Evolutionary conservation across 306 rosid species (phyloP).

Genomic region (Trifolium dubium): DNA sequence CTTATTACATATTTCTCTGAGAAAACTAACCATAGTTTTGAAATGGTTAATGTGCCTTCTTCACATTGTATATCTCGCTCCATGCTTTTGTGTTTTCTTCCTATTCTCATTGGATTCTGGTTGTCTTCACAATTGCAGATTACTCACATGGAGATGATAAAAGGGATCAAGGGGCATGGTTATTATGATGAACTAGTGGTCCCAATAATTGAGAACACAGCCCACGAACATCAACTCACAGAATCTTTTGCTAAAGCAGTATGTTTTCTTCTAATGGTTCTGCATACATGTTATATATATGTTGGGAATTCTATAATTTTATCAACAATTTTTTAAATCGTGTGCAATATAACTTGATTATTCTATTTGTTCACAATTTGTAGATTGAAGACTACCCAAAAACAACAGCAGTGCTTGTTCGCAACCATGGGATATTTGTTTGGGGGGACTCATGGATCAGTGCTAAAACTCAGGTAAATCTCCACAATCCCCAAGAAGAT

Average conservation of each 20-base stretch:
- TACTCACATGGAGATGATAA: slow-evolving; percentile 99
- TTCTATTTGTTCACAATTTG: slow-evolving; percentile 34
- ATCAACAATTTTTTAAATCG: neutral
- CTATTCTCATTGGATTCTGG: slow-evolving; percentile 35
- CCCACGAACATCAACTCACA: slow-evolving; percentile 86
- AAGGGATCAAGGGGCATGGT: slow-evolving; percentile 98
- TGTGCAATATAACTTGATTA: slow-evolving; percentile 20
- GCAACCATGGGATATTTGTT: slow-evolving; percentile 90
- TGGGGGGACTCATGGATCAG: slow-evolving; percentile 99
- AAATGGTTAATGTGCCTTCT: slow-evolving; percentile 28
- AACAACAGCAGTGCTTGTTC: slow-evolving; percentile 98
- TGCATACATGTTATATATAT: slow-evolving; percentile 23
- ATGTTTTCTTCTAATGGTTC: slow-evolving; percentile 48
- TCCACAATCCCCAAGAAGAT: slow-evolving; percentile 25
- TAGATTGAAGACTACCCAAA: slow-evolving; percentile 94
- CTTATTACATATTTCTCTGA: slow-evolving; percentile 29
- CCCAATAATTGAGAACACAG: slow-evolving; percentile 91
- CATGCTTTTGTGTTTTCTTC: slow-evolving; percentile 24
- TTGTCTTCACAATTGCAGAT: slow-evolving; percentile 64
- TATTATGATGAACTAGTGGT: slow-evolving; percentile 96
- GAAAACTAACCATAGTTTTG: slow-evolving; percentile 16
- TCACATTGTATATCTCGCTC: slow-evolving; percentile 31
- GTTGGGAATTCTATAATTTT: slow-evolving; percentile 13
- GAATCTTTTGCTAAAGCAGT: slow-evolving; percentile 95
- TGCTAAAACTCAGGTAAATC: slow-evolving; percentile 91